Base-by-base conservation (phyloP, 805 yeast genomes). In the Yarrowia sp. region DNA sequence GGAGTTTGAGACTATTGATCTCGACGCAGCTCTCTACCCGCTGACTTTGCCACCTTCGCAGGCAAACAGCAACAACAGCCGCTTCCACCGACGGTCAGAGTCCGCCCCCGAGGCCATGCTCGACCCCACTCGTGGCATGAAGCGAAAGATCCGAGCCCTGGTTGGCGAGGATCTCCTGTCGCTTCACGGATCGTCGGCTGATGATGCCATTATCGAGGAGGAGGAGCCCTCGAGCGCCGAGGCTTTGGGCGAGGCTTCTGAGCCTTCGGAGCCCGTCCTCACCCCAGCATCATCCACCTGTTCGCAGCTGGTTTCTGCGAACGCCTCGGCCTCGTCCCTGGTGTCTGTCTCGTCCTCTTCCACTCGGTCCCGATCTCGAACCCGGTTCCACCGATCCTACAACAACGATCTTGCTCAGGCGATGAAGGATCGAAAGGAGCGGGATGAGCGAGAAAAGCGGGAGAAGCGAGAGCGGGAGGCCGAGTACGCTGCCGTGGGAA, bases 101-200 rank as follows among this genome's bases (percentile, higher is more conserved):
- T 82, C 86, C 47, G 87, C 88, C 0, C 87, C 87, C 8, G 86
- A 85, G 39, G 77, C 82, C 63, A 78, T 68, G 17, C 30, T 69
- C 20, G 70, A 69, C 56, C 67, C 67, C 24, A 66, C 71, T 20
- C 69, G 66, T 42, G 69, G 67, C 20, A 63, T 49, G 65, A 68
- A 61, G 46, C 66, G 66, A 6, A 61, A 61, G 24, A 61, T 46
- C 46, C 53, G 55, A 44, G 55, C 55, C 43, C 66, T 47, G 53
- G 55, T 47, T n/a, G 66, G 66, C 55, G 66, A 61, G 38, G 66
- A 61, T 43, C 36, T 61, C n/a, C 19, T 58, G 50, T 58, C 64
- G 17, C 49, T 58, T 2, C 50, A 58, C 14, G 49, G 42, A 10
- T 46, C 61, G 33, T 33, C 43, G 5, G 53, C 53, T 8, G 66